Evolutionary conservation across 169 alveolate species (phyloP).

Genomic region (Eimeria necatrix): DNA sequence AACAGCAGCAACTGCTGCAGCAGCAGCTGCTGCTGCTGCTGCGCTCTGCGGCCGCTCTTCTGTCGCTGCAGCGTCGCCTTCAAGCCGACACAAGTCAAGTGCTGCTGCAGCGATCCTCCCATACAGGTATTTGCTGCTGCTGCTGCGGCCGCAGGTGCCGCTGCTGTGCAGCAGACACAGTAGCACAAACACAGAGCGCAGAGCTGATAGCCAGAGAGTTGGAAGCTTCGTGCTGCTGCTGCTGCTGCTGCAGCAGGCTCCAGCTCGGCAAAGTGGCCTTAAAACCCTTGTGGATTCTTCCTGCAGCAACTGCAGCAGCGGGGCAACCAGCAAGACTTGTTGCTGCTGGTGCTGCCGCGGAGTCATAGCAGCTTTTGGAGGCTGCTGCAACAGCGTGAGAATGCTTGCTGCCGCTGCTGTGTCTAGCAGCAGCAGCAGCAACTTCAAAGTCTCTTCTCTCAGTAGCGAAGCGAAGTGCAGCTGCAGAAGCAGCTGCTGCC

Average conservation of each 20-base stretch:
- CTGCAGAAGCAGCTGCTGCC: constrained; percentile 72
- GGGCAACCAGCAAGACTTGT: not conserved
- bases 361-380: not conserved
- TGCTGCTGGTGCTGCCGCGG: constrained; percentile 29
- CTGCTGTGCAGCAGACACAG: constrained; percentile 44
- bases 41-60: not conserved
- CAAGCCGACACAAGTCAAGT: not conserved
- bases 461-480: not conserved
- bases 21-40: constrained; percentile 17
- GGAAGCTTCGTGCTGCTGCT: constrained; percentile 5
- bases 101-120: not conserved
- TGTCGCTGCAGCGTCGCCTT: not conserved
- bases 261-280: constrained; percentile 20
- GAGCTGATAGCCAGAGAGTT: constrained; percentile 14
- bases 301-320: constrained; percentile 53
- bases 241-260: constrained; percentile 38
- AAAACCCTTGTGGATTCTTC: constrained; percentile 22
- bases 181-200: not conserved
- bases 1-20: constrained; percentile 33
- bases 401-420: constrained; percentile 50
- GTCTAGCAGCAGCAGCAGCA: constrained; percentile 62
- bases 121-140: not conserved
- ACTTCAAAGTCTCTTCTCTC: not conserved
- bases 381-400: constrained; percentile 9
- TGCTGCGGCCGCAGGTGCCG: constrained; percentile 1